Evolutionary conservation across 306 rosid species (phyloP), one percentile per base, ranked within the genome.

Genomic region (Clitoria ternatea): DNA sequence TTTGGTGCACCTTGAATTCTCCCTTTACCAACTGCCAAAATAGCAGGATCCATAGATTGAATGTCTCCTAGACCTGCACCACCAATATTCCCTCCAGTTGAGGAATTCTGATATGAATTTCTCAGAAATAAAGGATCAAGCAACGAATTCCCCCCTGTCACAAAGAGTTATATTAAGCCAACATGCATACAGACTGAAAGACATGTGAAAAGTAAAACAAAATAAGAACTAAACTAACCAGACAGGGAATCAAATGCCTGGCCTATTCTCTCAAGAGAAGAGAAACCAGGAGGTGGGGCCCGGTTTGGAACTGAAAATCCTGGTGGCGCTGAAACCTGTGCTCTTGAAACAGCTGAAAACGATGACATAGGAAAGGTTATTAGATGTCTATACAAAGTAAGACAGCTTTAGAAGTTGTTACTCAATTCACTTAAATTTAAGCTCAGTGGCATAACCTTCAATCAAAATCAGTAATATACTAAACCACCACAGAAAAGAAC

Each of bases 31-130:
- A 90, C 96, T 35, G 93, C 98, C 89, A 90, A 80, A 73, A 93
- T 90, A 43, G 93, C 98, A 61, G 97, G 97, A 87, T 90, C 98
- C 85, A 86, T 87, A 69, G 86, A 93, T 78, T 90, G 97, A 32
- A 90, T 81, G 79, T 88, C 97, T 11, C 81, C 86, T 11, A 82
- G 54, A 77, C 81, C 86, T 11, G 83, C 54, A 77, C 79, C 77
- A 74, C 79, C 83, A 67, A 76, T 73, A 74, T 79, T 82, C 62
- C 85, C 96, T 66, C 85, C 96, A 70, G 67, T 50, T 4, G 80
- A 78, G 59, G 83, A 81, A 9, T 85, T 77, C 63, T 90, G 93
- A 81, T 82, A 84, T 6, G 86, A 77, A 78, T 78, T 88, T 84
- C 93, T 85, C 85, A 83, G 52, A 37, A 83, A 61, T 47, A 87